Conservation (phyloP, 257 asterid species). For the Solanum commersonii region DNA sequence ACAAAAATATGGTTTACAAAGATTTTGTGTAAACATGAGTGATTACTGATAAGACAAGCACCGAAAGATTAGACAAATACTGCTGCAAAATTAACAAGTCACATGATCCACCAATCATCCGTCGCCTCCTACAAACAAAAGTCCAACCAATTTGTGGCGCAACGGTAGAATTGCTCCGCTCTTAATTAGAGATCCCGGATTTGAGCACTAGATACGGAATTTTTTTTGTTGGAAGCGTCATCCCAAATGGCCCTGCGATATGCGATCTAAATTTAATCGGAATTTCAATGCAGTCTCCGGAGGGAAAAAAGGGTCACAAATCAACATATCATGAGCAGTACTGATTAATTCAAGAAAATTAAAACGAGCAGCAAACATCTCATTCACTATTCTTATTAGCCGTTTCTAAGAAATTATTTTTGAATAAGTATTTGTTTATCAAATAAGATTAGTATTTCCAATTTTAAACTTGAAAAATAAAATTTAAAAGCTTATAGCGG, state of each 20-base stretch:
- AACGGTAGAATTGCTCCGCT: no score
- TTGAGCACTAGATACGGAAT: no score
- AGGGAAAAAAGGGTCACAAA: no score
- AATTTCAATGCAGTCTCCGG: no score
- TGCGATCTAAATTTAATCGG: no score
- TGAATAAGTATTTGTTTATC: not conserved
- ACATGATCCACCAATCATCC: not conserved
- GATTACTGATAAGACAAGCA: not conserved
- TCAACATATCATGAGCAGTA: not conserved
- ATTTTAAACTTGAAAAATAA: not conserved
- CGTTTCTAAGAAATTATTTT: not conserved
- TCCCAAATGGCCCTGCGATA: no score
- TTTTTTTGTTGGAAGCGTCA: no score
- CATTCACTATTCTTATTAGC: not conserved
- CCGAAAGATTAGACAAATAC: not conserved
- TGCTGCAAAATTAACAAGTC: not conserved
- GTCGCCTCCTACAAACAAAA: not conserved
- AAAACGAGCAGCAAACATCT: not conserved
- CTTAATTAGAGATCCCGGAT: no score
- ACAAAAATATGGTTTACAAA: not conserved
- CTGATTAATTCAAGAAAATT: not conserved
- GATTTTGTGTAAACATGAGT: not conserved
- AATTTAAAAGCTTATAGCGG: not conserved
- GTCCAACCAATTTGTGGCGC: not conserved
- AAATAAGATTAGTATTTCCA: not conserved